Evolutionary conservation across 495 filamentous ascomycete species (phyloP).

Genomic region (Podospora comata): DNA sequence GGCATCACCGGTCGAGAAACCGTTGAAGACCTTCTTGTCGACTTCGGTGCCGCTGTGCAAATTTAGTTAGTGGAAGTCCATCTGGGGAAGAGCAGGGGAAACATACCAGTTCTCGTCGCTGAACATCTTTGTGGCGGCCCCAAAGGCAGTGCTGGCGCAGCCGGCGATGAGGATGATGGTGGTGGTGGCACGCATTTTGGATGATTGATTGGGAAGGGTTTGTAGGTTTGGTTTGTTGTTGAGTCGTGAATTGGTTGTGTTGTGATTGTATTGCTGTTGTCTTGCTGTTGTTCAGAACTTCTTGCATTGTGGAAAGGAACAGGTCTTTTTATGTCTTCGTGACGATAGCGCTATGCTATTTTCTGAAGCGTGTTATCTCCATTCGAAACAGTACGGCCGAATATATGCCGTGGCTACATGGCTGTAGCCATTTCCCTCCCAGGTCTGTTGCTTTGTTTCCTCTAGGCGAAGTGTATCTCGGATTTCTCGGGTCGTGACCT

Average conservation of each 20-base stretch:
- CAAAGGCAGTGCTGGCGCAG: constrained; percentile 17
- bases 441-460: not conserved
- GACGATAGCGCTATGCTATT: not conserved
- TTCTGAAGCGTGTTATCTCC: not conserved
- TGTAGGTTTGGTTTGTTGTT: not conserved
- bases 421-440: not conserved
- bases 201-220: not conserved
- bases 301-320: not conserved
- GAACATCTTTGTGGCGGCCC: constrained; percentile 21
- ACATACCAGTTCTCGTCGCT: constrained; percentile 20
- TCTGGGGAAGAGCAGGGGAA: not conserved
- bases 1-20: constrained; percentile 13
- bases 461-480: not conserved
- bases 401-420: not conserved
- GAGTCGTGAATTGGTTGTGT: not conserved
- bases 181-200: constrained; percentile 3
- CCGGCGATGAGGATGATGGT: constrained; percentile 15
- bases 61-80: not conserved
- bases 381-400: not conserved
- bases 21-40: constrained; percentile 18
- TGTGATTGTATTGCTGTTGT: too few species aligned
- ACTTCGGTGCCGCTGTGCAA: constrained; percentile 11
- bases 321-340: not conserved
- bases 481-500: not conserved
- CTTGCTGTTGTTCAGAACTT: not conserved